These are phyloP conservation scores for Zymoseptoria brevis DNA, from an alignment of 2,329 filamentous ascomycete genomes.

Conservation along the genomic window DNA sequence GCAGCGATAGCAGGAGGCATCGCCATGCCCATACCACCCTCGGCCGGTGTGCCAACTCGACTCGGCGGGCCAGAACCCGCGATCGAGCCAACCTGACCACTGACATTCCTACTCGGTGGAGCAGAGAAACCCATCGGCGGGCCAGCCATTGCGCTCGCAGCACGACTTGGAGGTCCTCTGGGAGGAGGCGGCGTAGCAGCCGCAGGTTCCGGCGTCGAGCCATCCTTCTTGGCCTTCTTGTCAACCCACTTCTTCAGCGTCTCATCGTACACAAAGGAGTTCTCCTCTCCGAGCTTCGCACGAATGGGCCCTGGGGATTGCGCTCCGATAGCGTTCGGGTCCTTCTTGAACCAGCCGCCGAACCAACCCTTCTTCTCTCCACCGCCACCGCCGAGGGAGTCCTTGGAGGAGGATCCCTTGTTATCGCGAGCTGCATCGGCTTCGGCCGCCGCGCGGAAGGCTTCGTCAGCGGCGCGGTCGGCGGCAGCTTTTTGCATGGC, in stretches of 20 bases:
- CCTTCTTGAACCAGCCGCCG: constrained; percentile 75
- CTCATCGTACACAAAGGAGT: constrained; percentile 86
- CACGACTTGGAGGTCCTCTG: constrained; percentile 21
- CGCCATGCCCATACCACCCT: constrained; percentile 9
- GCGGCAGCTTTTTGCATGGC: constrained; percentile 38
- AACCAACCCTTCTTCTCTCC: constrained; percentile 51
- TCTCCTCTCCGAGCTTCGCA: constrained; percentile 91
- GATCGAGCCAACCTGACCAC: background rate
- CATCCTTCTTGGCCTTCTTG: constrained; percentile 55
- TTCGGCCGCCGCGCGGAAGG: constrained; percentile 76
- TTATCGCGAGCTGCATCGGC: constrained; percentile 58
- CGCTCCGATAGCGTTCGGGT: constrained; percentile 50
- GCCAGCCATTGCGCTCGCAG: background rate
- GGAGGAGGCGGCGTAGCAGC: constrained; percentile 66
- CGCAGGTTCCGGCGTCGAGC: constrained; percentile 39
- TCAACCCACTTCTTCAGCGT: constrained; percentile 98
- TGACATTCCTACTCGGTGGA: background rate
- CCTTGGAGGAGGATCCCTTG: constrained; percentile 36
- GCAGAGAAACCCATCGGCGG: background rate
- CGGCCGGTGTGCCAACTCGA: constrained; percentile 24
- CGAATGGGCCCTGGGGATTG: constrained; percentile 60
- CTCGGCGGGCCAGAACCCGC: constrained; percentile 24
- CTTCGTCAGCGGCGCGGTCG: constrained; percentile 74
- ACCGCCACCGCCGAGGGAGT: constrained; percentile 24
- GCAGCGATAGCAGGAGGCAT: constrained; percentile 20